Conservation (phyloP, 495 filamentous ascomycete species). For the Annulohypoxylon stygium region DNA sequence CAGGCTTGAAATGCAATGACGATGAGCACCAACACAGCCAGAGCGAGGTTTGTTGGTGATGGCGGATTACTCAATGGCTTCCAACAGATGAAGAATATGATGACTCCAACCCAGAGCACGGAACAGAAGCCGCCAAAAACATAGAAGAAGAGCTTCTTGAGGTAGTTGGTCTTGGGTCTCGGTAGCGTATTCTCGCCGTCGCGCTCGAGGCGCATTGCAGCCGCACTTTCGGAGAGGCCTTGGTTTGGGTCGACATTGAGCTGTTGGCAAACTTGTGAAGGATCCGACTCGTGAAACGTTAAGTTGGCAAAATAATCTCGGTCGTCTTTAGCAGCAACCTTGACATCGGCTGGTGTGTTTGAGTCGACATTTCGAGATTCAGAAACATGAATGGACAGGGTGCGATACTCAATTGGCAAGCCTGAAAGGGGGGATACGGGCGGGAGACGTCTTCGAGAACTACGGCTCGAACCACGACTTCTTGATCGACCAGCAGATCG, state of each 20-base stretch:
- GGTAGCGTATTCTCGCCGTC: background rate
- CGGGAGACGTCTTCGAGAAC: slow-evolving; percentile 1
- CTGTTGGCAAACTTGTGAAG: background rate
- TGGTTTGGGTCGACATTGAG: background rate
- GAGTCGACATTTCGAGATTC: slow-evolving; percentile 5
- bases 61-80: slow-evolving; percentile 7
- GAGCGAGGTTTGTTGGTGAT: background rate
- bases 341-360: background rate
- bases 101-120: background rate
- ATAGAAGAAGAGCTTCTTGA: slow-evolving; percentile 7
- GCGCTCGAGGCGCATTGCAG: slow-evolving; percentile 2
- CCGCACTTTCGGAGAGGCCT: slow-evolving; percentile 2
- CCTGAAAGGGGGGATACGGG: background rate
- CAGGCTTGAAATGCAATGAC: background rate
- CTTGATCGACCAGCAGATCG: background rate
- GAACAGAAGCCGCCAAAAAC: background rate
- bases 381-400: slow-evolving; percentile 1
- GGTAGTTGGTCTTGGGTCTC: slow-evolving; percentile 4
- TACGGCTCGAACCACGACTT: background rate
- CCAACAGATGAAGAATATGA: slow-evolving; percentile 1
- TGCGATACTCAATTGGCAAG: slow-evolving; percentile 4
- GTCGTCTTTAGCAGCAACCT: background rate
- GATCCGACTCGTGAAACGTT: background rate
- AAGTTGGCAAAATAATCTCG: slow-evolving; percentile 3
- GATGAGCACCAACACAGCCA: background rate